Evolutionary conservation across 441 rosid species (phyloP), one percentile per base, ranked within the genome.

Genomic region (Corymbia calophylla): DNA sequence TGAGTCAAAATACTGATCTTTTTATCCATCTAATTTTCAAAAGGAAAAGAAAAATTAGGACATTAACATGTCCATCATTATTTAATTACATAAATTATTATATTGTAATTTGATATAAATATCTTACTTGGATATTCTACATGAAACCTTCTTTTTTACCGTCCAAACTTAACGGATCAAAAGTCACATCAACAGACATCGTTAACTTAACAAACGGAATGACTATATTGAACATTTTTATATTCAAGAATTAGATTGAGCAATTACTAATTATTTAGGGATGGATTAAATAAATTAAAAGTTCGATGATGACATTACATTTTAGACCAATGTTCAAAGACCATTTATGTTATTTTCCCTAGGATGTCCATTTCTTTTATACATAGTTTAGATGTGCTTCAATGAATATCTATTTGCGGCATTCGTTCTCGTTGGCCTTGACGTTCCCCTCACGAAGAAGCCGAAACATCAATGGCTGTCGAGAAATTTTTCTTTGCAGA

Each of bases 211-310:
- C 6, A 27, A 60, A 60, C 0, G 0, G 5, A 14, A 14, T 8
- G 17, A 62, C 1, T 0, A 14, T 9, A 1, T 32, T 14, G 13
- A 13, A 62, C 9, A n/a, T 14, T 62, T 62, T 6, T 62, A n/a
- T 14, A 7, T 62, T 62, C 14, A 62, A 11, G 8, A 0, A 62
- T 6, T 16, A 3, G 15, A 62, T 62, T n/a, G 19, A 62, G 6
- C 9, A 62, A 29, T 62, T n/a, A n/a, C 9, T 14, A 29, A n/a
- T 6, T 29, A 29, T 60, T 27, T 7, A 60, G 2, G 17, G 14
- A 0, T 0, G 0, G 0, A 60, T 27, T 60, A 1, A 27, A 60
- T 12, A 60, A 60, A 60, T n/a, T 64, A 7, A n/a, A 64, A 64
- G 19, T 64, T 1, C 5, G 15, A 64, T 5, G 35, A 64, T 1